Conservation (phyloP, 176 grass and related monocot species). For the Aegilops longissima region DNA sequence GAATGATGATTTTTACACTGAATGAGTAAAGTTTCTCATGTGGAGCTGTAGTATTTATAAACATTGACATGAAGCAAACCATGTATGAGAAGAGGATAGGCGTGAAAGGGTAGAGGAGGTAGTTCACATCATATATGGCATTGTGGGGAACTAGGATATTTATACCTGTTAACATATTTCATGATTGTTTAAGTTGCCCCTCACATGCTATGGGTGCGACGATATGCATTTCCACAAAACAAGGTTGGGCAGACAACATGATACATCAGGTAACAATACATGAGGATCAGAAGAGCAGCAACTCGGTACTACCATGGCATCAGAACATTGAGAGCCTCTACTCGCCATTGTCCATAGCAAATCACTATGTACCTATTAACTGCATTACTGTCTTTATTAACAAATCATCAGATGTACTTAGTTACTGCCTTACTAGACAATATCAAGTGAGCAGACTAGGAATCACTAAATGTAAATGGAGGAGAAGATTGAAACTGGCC, state of each 20-base stretch:
- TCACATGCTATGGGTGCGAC: not conserved
- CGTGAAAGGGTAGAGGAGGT: not conserved
- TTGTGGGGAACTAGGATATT: not conserved
- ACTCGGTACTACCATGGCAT: not conserved
- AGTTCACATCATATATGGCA: not conserved
- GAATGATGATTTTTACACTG: not conserved
- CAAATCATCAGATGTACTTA: not conserved
- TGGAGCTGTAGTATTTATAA: slow-evolving; percentile 16
- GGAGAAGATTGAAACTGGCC: not conserved
- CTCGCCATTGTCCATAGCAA: not conserved
- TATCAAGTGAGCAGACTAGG: not conserved
- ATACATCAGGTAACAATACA: not conserved
- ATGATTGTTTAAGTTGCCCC: not conserved
- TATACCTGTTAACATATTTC: slow-evolving; percentile 9
- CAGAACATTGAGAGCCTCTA: not conserved
- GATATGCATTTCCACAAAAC: not conserved
- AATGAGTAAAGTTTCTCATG: not conserved
- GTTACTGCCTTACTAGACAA: not conserved
- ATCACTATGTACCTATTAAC: not conserved
- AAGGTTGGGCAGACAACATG: not conserved
- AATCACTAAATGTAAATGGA: not conserved
- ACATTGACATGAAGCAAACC: not conserved
- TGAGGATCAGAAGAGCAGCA: not conserved
- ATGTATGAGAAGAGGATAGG: not conserved
- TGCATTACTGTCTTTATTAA: not conserved